A percentile compares a stretch with the other conserved stretches of the same genome.
Conservation (phyloP, 1,284 basidiomycete genomes). For the Flammula alnicola region DNA sequence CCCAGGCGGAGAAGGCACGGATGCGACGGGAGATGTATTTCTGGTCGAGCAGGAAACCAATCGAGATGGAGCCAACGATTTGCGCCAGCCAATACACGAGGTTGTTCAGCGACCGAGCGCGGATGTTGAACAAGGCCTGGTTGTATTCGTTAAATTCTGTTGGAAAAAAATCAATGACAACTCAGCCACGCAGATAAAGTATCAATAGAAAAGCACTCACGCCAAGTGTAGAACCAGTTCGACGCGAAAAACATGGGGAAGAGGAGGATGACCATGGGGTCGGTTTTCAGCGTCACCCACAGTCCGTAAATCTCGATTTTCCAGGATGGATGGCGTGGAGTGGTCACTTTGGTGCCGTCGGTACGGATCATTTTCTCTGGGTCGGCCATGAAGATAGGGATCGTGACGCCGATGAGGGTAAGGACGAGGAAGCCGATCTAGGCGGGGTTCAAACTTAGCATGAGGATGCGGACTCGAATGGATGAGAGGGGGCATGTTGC, state of each 20-base stretch:
- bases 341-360: conserved; percentile 71
- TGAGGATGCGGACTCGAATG: not conserved
- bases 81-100: conserved; percentile 72
- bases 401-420: conserved; percentile 63
- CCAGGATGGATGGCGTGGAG: conserved; percentile 72
- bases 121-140: conserved; percentile 67
- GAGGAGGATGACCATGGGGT: conserved; percentile 61
- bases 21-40: conserved; percentile 55
- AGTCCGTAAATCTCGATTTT: conserved; percentile 58
- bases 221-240: conserved; percentile 83
- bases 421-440: conserved; percentile 78
- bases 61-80: conserved; percentile 65
- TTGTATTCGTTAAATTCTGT: conserved; percentile 73
- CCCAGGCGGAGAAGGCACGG: conserved; percentile 70
- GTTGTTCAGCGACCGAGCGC: conserved; percentile 68
- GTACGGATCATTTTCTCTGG: conserved; percentile 71
- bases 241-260: conserved; percentile 76
- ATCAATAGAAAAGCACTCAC: conserved; percentile 38
- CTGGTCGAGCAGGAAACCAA: conserved; percentile 67
- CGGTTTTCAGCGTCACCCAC: conserved; percentile 54
- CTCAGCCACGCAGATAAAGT: not conserved
- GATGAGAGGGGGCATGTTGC: conserved; percentile 24
- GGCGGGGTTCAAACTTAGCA: not conserved
- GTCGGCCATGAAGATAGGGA: conserved; percentile 72
- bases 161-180: not conserved